Base-by-base conservation (phyloP, 192 early-diverging fungal species). In the Mortierella alpina region DNA sequence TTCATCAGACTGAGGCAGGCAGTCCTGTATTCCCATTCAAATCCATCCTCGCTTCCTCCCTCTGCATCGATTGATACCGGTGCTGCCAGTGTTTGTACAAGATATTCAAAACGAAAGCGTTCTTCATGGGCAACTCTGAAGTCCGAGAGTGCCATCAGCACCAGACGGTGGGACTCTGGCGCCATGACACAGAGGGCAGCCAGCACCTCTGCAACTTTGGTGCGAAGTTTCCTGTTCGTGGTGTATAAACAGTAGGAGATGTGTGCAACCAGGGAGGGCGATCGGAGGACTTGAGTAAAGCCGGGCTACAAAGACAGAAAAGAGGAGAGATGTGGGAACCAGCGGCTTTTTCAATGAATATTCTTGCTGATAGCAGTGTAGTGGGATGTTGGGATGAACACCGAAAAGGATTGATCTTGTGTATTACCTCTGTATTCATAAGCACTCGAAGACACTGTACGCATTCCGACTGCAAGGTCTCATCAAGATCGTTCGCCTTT, bases 61-160 rank as follows among this genome's bases (percentile, higher is more conserved):
- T 74, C 71, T 23, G 18, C 40, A 18, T 76, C 73, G 14, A 50
- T 42, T 17, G 60, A 61, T 9, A 68, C 47, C 12, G 54, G 55
- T 17, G 17, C 64, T 41, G 59, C 79, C 39, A 89, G 46, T 8
- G 67, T 79, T 31, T 83, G 74, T 14, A 90, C 75, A 0, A 90
- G 69, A 23, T 85, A 82, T 54, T 88, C 85, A 72, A 90, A 90
- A 47, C 88, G 73, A 62, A 83, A 89, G 12, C 86, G 82, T 41
- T 90, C 88, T 5, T 85, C 84, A 39, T 78, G 80, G 14, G 86
- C 77, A 15, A 75, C 63, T 52, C 75, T 56, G 60, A 82, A 85
- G 47, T 87, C 84, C 2, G 87, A 88, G 11, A 90, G 67, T n/a
- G 82, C 65, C 41, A 82, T 70, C 18, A 90, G 39, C 2, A 87